Conservation (phyloP, 2,329 filamentous ascomycete species). For the Nemania abortiva region DNA sequence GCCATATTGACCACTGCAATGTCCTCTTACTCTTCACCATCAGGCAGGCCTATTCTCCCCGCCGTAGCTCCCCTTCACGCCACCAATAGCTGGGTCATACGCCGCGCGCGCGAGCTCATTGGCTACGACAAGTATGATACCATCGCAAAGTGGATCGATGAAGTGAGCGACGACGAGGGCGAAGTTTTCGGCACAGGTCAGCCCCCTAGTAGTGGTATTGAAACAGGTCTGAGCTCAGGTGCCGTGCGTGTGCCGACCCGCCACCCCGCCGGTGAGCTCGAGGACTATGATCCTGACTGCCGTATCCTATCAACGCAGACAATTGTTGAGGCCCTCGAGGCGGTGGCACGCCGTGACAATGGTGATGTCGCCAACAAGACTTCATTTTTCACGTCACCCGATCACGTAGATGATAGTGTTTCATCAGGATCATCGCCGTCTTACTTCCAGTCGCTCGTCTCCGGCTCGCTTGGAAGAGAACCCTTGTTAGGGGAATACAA, state of each 20-base stretch:
- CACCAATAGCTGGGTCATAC: constrained; percentile 27
- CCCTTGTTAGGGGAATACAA: background rate
- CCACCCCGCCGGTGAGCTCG: background rate
- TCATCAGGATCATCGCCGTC: background rate
- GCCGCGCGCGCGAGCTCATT: constrained; percentile 20
- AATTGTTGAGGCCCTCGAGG: constrained; percentile 13
- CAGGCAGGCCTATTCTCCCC: background rate
- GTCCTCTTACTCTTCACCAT: background rate
- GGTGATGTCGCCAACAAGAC: background rate
- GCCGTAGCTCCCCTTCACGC: constrained; percentile 2
- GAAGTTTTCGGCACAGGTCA: background rate
- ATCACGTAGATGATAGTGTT: background rate
- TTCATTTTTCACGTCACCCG: background rate
- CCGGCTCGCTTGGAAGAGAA: background rate
- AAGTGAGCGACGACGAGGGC: background rate
- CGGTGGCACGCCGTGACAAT: background rate
- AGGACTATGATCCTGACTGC: constrained; percentile 18
- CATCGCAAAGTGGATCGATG: background rate
- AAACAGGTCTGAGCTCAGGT: background rate
- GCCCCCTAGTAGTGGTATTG: background rate
- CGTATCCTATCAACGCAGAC: background rate
- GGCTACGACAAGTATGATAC: constrained; percentile 1
- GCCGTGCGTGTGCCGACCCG: background rate
- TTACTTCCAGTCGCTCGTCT: background rate
- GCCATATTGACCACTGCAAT: background rate